Percentiles rank a stretch among this genome's conserved stretches.
Evolutionary conservation across 192 early-diverging fungal species (phyloP).

Genomic region (Obelidium mucronatum): DNA sequence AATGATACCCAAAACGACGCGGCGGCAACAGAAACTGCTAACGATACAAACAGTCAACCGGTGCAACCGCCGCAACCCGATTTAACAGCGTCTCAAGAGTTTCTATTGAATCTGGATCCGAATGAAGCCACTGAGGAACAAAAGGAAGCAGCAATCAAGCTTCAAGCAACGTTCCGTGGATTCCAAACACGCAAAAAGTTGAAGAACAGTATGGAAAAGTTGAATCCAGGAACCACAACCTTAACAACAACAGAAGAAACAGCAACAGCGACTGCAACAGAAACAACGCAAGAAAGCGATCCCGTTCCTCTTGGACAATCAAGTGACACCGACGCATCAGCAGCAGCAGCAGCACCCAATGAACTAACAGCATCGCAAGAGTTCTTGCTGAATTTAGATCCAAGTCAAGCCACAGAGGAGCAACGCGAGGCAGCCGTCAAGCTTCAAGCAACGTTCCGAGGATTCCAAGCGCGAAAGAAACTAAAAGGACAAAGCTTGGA

Average conservation of each 20-base stretch:
- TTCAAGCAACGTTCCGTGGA: conserved; percentile 12
- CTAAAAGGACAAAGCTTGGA: no score
- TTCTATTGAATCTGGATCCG: background rate
- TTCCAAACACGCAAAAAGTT: conserved; percentile 2
- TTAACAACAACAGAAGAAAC: no score
- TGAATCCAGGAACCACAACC: no score
- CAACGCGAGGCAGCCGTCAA: background rate
- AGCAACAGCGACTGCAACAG: no score
- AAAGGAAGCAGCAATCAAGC: background rate
- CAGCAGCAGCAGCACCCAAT: no score
- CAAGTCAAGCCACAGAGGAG: background rate
- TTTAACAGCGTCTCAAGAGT: background rate
- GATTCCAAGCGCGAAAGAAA: background rate
- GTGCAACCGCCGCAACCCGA: background rate
- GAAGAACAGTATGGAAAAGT: no score
- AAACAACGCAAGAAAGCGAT: no score
- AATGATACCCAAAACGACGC: background rate
- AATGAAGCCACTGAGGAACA: background rate
- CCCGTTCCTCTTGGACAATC: no score
- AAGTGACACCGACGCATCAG: no score
- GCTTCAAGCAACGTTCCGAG: conserved; percentile 8
- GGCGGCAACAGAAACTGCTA: background rate
- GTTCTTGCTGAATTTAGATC: background rate
- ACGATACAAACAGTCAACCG: background rate
- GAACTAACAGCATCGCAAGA: background rate